A percentile compares a stretch with the other conserved stretches of the same genome.
phyloP scores from a whole-genome alignment of 768 basidiomycete genomes.

The Chalciporus piperatus region DNA sequence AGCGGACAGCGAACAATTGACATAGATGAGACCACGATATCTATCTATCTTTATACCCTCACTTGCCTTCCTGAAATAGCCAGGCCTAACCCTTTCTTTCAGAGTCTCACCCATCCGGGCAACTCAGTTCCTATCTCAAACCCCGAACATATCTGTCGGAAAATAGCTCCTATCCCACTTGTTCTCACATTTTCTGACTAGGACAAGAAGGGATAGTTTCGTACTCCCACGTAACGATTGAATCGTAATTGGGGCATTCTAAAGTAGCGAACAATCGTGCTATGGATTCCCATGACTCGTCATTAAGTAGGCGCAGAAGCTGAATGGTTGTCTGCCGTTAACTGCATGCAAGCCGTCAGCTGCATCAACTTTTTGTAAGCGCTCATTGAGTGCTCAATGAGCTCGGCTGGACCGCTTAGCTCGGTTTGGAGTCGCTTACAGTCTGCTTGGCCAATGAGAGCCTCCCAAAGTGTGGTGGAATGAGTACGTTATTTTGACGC shows the following conservation, averaged over 20 bases:
- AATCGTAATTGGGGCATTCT: constrained; percentile 18
- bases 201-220: constrained; percentile 5
- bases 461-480: no score
- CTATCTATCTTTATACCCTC: not conserved
- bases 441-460: no score
- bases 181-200: constrained; percentile 1
- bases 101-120: constrained; percentile 2
- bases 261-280: constrained; percentile 14
- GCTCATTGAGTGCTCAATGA: no score
- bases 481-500: no score
- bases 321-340: constrained; percentile 19
- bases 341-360: constrained; percentile 15
- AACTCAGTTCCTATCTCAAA: constrained; percentile 23
- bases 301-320: constrained; percentile 16
- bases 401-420: no score
- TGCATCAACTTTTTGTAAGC: no score
- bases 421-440: no score
- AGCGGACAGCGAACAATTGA: no score
- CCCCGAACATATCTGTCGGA: constrained; percentile 10
- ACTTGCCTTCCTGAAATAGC: constrained; percentile 18
- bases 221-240: constrained; percentile 10
- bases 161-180: constrained; percentile 21
- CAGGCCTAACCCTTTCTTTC: constrained; percentile 14
- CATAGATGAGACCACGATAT: no score
- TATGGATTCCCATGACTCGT: constrained; percentile 21